Conservation (phyloP, 108 stramenopile species). For the Seminavis robusta region DNA sequence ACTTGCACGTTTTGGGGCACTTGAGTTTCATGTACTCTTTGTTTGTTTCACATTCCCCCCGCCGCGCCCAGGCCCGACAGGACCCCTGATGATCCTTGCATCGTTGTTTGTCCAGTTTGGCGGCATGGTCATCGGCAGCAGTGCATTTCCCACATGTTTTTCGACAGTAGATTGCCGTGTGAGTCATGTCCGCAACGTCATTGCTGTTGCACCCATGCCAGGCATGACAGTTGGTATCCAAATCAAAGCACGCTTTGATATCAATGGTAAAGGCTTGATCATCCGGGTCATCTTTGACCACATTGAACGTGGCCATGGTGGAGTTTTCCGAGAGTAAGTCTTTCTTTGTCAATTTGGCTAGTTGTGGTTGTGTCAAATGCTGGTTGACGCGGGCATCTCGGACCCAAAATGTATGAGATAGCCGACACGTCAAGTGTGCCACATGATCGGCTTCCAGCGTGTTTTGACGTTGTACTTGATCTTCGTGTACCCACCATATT, state of each 20-base stretch:
- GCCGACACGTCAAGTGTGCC: too few relatives aligned
- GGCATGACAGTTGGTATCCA: conserved; percentile 48
- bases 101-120: too few relatives aligned
- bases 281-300: conserved; percentile 32
- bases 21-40: conserved; percentile 43
- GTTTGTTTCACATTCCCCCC: conserved; percentile 44
- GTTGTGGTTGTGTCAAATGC: conserved; percentile 29
- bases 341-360: conserved; percentile 31
- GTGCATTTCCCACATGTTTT: too few relatives aligned
- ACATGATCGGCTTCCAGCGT: too few relatives aligned
- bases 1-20: conserved; percentile 34
- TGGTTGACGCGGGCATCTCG: conserved; percentile 50
- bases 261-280: conserved; percentile 31
- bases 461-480: too few relatives aligned
- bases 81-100: too few relatives aligned
- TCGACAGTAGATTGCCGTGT: too few relatives aligned
- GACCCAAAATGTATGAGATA: conserved; percentile 56
- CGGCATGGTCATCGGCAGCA: too few relatives aligned
- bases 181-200: too few relatives aligned
- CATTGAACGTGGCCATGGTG: conserved; percentile 32
- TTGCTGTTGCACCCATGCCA: too few relatives aligned
- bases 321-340: too few relatives aligned
- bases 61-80: too few relatives aligned
- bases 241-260: conserved; percentile 33
- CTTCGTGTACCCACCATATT: conserved; percentile 54